A percentile compares a stretch with the other conserved stretches of the same genome.
Evolutionary conservation across 2,329 filamentous ascomycete species (phyloP).

Genomic region (Alternaria atra): DNA sequence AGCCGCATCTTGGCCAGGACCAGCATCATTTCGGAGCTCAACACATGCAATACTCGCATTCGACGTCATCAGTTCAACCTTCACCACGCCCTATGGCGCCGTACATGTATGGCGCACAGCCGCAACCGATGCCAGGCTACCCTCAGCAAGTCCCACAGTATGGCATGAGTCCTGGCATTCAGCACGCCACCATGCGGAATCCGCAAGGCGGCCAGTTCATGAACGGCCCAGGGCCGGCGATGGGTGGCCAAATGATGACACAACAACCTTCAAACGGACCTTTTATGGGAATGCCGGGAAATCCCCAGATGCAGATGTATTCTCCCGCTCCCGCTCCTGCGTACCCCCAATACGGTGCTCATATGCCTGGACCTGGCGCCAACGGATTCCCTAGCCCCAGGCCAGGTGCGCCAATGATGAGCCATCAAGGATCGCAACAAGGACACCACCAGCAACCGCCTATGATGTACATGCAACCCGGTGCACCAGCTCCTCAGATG

Average conservation of each 20-base stretch:
- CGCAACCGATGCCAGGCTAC: slow-evolving; percentile 59
- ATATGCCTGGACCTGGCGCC: slow-evolving; percentile 65
- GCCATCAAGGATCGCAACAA: slow-evolving; percentile 91
- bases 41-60: slow-evolving; percentile 86
- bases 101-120: slow-evolving; percentile 73
- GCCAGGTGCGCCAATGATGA: slow-evolving; percentile 87
- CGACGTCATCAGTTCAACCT: slow-evolving; percentile 79
- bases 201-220: slow-evolving; percentile 80
- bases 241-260: slow-evolving; percentile 82
- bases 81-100: slow-evolving; percentile 80
- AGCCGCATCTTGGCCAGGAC: slow-evolving; percentile 74
- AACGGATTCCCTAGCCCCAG: slow-evolving; percentile 91
- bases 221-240: slow-evolving; percentile 72
- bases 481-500: slow-evolving; percentile 77
- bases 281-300: slow-evolving; percentile 74
- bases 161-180: slow-evolving; percentile 73
- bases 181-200: slow-evolving; percentile 75
- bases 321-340: slow-evolving; percentile 71
- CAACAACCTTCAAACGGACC: slow-evolving; percentile 72
- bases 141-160: slow-evolving; percentile 73
- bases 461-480: slow-evolving; percentile 79
- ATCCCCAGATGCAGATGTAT: slow-evolving; percentile 83
- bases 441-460: slow-evolving; percentile 72
- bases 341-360: slow-evolving; percentile 68
- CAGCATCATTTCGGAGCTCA: slow-evolving; percentile 82